Conservation (phyloP, 116 monocot genomes). For the Thalassia testudinum region DNA sequence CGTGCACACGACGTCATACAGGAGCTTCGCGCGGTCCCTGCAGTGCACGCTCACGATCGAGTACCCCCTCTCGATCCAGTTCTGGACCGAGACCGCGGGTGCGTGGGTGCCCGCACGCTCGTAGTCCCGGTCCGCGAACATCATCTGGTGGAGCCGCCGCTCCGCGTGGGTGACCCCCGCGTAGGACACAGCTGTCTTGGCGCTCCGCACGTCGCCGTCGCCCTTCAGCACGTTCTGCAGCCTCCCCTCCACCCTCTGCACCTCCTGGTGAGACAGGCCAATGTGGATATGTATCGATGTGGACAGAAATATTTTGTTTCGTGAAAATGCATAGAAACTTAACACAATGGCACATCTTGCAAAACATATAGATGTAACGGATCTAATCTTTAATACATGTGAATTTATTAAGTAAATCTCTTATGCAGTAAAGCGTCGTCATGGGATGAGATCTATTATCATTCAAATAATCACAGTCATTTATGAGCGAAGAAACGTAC, state of each 20-base stretch:
- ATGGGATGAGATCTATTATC: too few relatives aligned
- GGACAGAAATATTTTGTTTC: too few relatives aligned
- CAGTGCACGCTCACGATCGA: conserved; percentile 66
- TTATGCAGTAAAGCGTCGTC: too few relatives aligned
- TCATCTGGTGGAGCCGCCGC: conserved; percentile 77
- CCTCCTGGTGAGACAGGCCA: too few relatives aligned
- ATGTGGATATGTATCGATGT: too few relatives aligned
- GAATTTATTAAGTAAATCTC: too few relatives aligned
- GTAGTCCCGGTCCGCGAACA: conserved; percentile 66
- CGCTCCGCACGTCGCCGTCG: conserved; percentile 22
- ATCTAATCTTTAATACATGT: too few relatives aligned
- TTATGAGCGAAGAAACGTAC: too few relatives aligned
- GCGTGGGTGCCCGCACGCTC: conserved; percentile 6
- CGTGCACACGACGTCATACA: conserved; percentile 79
- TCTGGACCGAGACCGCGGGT: conserved; percentile 42
- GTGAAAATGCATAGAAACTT: too few relatives aligned
- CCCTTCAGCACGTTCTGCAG: conserved; percentile 39
- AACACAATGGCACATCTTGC: too few relatives aligned
- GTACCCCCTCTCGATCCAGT: conserved; percentile 63
- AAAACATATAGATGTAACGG: too few relatives aligned
- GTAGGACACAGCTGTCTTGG: conserved; percentile 20
- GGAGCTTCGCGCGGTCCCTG: conserved; percentile 56
- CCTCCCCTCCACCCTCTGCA: conserved; percentile 24
- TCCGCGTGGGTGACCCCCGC: conserved; percentile 20
- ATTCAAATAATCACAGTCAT: too few relatives aligned